Conservation (phyloP, 345 rosid genomes). For the Ceriops zippeliana region DNA sequence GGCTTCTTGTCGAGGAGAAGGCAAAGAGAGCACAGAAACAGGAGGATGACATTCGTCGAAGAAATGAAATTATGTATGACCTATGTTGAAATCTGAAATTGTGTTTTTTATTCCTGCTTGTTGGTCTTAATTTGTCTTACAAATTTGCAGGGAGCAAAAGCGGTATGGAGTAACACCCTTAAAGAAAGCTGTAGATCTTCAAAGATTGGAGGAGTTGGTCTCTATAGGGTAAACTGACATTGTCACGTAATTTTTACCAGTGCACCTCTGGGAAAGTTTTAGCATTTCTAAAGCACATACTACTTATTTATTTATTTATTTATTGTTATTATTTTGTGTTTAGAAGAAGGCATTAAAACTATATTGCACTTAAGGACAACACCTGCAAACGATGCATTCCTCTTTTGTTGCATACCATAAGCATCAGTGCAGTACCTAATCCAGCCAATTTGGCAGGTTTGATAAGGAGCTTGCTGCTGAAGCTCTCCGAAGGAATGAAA, state of each 20-base stretch:
- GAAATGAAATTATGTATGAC: slow-evolving; percentile 49
- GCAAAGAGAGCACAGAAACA: slow-evolving; percentile 48
- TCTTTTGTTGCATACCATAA: neutral
- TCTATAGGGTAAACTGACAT: slow-evolving; percentile 64
- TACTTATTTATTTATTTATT: neutral
- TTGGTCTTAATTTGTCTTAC: slow-evolving; percentile 3
- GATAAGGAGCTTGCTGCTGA: slow-evolving; percentile 83
- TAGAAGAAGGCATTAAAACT: no score
- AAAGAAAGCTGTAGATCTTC: slow-evolving; percentile 78
- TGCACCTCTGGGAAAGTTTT: neutral
- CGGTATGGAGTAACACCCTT: slow-evolving; percentile 71
- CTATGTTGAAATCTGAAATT: neutral
- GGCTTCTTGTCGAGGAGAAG: slow-evolving; percentile 75
- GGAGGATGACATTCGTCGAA: slow-evolving; percentile 52
- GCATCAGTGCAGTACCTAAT: neutral
- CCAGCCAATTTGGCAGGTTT: slow-evolving; percentile 50
- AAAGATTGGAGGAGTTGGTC: slow-evolving; percentile 52
- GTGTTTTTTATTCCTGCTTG: slow-evolving; percentile 1
- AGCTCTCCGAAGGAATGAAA: slow-evolving; percentile 85
- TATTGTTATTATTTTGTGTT: no score
- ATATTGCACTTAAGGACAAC: no score
- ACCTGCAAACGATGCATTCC: neutral
- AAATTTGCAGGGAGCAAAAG: slow-evolving; percentile 74
- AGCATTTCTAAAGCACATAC: neutral
- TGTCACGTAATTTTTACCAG: neutral